Base-by-base conservation (phyloP, 2,329 filamentous ascomycete species). In the Berkeleyomyces basicola region DNA sequence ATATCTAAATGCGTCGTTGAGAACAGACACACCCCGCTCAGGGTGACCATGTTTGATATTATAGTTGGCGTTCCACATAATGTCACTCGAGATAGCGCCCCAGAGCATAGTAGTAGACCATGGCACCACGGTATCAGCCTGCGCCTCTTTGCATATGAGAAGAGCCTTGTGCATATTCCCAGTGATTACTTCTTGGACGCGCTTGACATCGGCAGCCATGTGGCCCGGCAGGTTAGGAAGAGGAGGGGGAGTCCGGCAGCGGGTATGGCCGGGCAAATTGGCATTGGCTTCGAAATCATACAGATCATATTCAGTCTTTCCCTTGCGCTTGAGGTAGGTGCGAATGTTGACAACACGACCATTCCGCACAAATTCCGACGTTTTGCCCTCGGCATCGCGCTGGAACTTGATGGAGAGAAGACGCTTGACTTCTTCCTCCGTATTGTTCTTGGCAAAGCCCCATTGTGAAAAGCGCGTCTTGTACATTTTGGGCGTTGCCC, bases 371-470 rank as follows among this genome's bases (percentile, higher is more conserved):
- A 80, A 80, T 59, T 78, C 75, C 0, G 78, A 79, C 37, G 78
- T 75, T 66, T 80, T 80, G 63, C 78, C 78, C 66, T 78, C 75
- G 3, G 78, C 78, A 67, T 78, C 77, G 51, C 78, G 76, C 67
- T 79, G 76, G 55, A 79, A 78, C 65, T 79, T 79, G 70, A 78
- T 76, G 46, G 76, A 77, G 7, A 80, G 69, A 59, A 80, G 70
- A 16, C 74, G 72, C 67, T 78, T 78, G 6, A 79, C 77, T 63
- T 79, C 78, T 36, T 78, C 77, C 64, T 79, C 78, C 49, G 77
- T 79, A 65, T 79, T 79, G 64, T 80, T 79, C 70, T 80, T 80
- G 47, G 77, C 77, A 65, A 80, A 80, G 0, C 77, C 77, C 78
- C 78, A 80, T 65, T 79, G 77, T 11, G 78, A 78, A 67, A 79